Conservation (phyloP, 1,284 basidiomycete species). For the Neonothopanus nambi region DNA sequence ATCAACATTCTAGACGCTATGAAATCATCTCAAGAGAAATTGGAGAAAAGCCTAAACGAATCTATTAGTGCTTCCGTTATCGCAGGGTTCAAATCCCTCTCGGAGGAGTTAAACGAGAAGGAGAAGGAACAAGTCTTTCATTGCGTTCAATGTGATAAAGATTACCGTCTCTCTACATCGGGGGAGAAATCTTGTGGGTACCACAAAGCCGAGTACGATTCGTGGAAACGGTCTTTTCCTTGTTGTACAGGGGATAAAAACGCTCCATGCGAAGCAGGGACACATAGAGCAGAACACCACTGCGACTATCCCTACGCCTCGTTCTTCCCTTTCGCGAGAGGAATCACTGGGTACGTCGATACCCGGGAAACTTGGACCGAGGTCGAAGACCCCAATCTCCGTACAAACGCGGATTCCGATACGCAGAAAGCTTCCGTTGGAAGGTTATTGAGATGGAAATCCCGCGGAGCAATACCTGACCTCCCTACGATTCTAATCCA, state of each 20-base stretch:
- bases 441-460: conserved; percentile 32
- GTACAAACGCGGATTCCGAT: conserved; percentile 21
- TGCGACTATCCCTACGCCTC: conserved; percentile 36
- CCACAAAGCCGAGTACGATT: conserved; percentile 33
- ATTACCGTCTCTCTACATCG: conserved; percentile 33
- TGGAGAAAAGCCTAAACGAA: conserved; percentile 34
- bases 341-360: conserved; percentile 31
- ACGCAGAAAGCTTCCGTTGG: conserved; percentile 28
- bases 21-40: conserved; percentile 27
- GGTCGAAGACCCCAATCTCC: conserved; percentile 34
- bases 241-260: conserved; percentile 32
- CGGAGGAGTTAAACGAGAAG: conserved; percentile 28
- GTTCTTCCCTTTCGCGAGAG: conserved; percentile 33
- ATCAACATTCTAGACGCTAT: conserved; percentile 32
- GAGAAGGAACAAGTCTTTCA: conserved; percentile 36
- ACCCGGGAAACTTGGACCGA: conserved; percentile 31
- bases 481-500: conserved; percentile 34
- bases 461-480: conserved; percentile 28
- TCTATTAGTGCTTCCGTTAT: conserved; percentile 31
- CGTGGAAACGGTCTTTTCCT: conserved; percentile 32
- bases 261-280: conserved; percentile 30
- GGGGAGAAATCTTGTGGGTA: conserved; percentile 37
- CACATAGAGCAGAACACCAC: conserved; percentile 35
- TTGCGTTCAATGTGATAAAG: conserved; percentile 38
- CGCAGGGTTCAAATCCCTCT: conserved; percentile 35